Base-by-base conservation (phyloP, 345 rosid genomes). In the Eucalyptus globulus region DNA sequence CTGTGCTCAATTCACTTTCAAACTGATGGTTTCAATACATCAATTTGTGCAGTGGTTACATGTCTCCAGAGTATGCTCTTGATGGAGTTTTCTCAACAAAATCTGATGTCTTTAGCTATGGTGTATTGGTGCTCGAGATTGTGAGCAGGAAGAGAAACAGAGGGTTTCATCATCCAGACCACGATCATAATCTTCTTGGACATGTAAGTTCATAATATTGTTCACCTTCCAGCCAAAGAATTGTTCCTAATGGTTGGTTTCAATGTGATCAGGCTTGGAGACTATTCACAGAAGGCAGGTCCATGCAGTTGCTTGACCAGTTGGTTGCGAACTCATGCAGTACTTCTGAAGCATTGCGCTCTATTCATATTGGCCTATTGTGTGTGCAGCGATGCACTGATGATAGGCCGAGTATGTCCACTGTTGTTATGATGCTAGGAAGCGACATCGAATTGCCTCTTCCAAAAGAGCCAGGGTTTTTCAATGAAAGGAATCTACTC, bases 361-460 rank as follows among this genome's bases (percentile, higher is more conserved):
- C 92, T 91, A 90, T 93, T 53, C 93, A 95, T 27, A 90, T 94
- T 11, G 94, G 93, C 47, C 93, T 94, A 9, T 88, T 94, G 62
- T 93, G 96, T n/a, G 92, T 94, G 34, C 93, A 94, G 49, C 91
- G 92, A 45, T 50, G 89, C 22, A 92, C 95, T 24, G 94, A 92
- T 47, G 93, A 92, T 11, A 94, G 96, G 51, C 96, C 96, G 22
- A 91, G 69, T 76, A 94, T 94, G 95, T 87, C 94, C 80, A 89
- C 92, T 9, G 95, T 91, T 47, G 90, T 92, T 45, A 49, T 91
- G 54, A 94, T 94, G 95, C 89, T 95, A 88, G 91, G 90, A 37
- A 92, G 93, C 83, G 92, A 93, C 69, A 92, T 88, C 44, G 87
- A 92, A 87, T 86, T 93, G 92, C 92, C 94, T 53, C 91, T 47